These are phyloP conservation scores for Phytophthora rubi DNA, from an alignment of 352 stramenopile genomes.

Conservation along the genomic window DNA sequence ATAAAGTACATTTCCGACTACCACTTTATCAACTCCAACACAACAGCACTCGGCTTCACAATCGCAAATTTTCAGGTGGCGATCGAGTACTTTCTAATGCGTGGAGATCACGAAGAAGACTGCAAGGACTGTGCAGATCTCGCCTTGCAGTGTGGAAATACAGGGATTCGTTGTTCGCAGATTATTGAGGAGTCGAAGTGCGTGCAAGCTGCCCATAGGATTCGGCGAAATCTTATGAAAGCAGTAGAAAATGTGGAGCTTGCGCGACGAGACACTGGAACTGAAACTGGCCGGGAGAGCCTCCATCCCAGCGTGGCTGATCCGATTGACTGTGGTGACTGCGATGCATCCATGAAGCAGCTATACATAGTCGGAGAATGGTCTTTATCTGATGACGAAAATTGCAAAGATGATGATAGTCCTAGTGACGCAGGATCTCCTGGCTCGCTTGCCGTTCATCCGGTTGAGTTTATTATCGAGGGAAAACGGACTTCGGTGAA, in stretches of 20 bases:
- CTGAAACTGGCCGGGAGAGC: constrained; percentile 26
- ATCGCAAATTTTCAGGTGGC: constrained; percentile 85
- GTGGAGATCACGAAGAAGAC: constrained; percentile 37
- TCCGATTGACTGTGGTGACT: not conserved
- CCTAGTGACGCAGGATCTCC: not conserved
- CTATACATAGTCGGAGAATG: constrained; percentile 61
- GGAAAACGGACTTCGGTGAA: not conserved
- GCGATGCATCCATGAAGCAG: constrained; percentile 15
- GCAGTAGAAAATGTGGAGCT: constrained; percentile 29
- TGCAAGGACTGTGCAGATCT: constrained; percentile 32
- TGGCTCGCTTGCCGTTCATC: constrained; percentile 19
- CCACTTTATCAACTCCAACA: constrained; percentile 88
- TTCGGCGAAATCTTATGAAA: constrained; percentile 35
- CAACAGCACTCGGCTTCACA: constrained; percentile 77
- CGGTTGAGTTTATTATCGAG: constrained; percentile 28
- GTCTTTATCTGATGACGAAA: constrained; percentile 35
- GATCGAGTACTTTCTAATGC: constrained; percentile 77
- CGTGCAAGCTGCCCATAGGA: constrained; percentile 26
- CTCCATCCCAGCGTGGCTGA: not conserved
- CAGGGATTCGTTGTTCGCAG: constrained; percentile 22
- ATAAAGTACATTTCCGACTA: constrained; percentile 80
- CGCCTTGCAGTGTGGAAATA: constrained; percentile 18
- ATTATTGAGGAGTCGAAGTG: constrained; percentile 39
- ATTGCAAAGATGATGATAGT: not conserved
- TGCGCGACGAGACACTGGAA: constrained; percentile 25